phyloP scores from a whole-genome alignment of 2,329 filamentous ascomycete species.

The Apiospora arundinis region DNA sequence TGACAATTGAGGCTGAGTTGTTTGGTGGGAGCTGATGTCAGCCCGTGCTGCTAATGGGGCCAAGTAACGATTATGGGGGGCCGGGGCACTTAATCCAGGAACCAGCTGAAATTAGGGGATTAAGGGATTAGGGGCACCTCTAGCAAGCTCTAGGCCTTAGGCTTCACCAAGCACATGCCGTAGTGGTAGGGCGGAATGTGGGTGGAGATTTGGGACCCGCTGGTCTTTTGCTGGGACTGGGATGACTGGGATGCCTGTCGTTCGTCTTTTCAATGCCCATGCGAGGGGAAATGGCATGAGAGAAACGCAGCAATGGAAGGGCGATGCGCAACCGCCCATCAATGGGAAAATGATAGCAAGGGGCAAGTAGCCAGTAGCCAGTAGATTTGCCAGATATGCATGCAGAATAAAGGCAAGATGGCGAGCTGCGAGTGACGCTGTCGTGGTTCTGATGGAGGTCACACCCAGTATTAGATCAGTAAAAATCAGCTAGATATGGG shows the following conservation, averaged over 20 bases:
- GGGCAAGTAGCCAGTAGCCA: not conserved
- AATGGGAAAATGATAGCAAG: not conserved
- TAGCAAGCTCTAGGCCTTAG: too few species aligned
- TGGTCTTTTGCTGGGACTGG: not conserved
- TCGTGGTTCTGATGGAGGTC: not conserved
- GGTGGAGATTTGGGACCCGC: conserved; percentile 11
- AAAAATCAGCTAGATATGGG: not conserved
- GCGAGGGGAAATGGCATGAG: not conserved
- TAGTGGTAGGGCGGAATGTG: not conserved
- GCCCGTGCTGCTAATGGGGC: not conserved
- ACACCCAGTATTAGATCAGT: too few species aligned
- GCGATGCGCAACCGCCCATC: not conserved
- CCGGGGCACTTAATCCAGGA: not conserved
- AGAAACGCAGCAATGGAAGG: not conserved
- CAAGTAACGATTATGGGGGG: too few species aligned
- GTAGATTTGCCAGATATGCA: not conserved
- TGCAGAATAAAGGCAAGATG: not conserved
- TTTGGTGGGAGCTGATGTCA: conserved; percentile 16
- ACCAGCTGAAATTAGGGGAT: conserved; percentile 8
- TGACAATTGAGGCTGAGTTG: conserved; percentile 14
- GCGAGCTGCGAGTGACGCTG: not conserved
- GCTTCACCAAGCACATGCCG: not conserved
- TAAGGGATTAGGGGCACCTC: not conserved
- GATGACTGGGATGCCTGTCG: not conserved
- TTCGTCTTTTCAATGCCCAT: not conserved